Conservation (phyloP, 2,329 filamentous ascomycete genomes). For the Alternaria angustiovoidea region DNA sequence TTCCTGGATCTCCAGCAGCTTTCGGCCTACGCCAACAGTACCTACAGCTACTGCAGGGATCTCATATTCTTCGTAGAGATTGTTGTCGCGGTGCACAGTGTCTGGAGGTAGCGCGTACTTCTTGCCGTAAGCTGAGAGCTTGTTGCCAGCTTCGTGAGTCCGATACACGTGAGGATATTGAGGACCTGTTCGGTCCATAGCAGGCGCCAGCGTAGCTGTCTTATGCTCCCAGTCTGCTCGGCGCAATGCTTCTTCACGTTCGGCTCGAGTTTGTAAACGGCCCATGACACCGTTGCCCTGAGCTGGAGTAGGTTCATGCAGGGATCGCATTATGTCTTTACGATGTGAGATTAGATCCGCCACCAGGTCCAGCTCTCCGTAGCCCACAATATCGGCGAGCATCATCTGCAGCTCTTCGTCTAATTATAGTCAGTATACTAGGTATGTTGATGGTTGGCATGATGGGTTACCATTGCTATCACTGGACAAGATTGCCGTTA, state of each 20-base stretch:
- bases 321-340: constrained; percentile 63
- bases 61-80: constrained; percentile 87
- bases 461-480: constrained; percentile 57
- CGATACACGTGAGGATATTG: constrained; percentile 96
- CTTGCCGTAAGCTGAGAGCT: constrained; percentile 77
- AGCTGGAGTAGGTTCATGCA: constrained; percentile 37
- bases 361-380: constrained; percentile 91
- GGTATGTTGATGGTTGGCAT: background rate
- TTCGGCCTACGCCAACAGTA: constrained; percentile 74
- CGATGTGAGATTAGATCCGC: constrained; percentile 87
- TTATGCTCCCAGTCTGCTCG: constrained; percentile 86
- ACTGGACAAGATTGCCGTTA: constrained; percentile 76
- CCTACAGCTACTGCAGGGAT: constrained; percentile 86
- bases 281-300: constrained; percentile 58
- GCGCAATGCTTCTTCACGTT: constrained; percentile 80
- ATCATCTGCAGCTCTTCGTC: constrained; percentile 92
- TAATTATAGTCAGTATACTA: constrained; percentile 9
- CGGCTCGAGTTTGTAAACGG: constrained; percentile 74
- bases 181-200: constrained; percentile 73
- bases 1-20: constrained; percentile 78
- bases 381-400: constrained; percentile 88
- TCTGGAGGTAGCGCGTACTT: constrained; percentile 84
- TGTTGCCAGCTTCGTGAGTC: constrained; percentile 82
- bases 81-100: constrained; percentile 72
- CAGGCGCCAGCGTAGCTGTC: constrained; percentile 72